Percentiles rank a stretch among this genome's conserved stretches.
Conservation (phyloP, 768 basidiomycete genomes). For the Leccinellum rugosiceps region DNA sequence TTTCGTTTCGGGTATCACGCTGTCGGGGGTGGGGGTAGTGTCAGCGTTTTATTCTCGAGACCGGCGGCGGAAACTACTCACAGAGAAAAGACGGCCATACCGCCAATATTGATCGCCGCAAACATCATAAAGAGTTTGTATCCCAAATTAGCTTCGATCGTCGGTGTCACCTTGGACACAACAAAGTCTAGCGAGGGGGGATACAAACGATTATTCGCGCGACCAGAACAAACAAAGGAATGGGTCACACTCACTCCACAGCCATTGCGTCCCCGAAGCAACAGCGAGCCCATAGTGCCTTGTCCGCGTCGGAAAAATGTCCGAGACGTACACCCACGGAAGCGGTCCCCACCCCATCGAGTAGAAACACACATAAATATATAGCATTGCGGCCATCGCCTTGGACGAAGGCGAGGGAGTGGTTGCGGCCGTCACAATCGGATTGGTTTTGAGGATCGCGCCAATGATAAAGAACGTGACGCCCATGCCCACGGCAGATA, state of each 20-base stretch:
- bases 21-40: slow-evolving; percentile 15
- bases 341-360: slow-evolving; percentile 84
- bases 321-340: slow-evolving; percentile 67
- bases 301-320: slow-evolving; percentile 85
- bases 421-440: slow-evolving; percentile 40
- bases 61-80: slow-evolving; percentile 29
- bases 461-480: slow-evolving; percentile 79
- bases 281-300: slow-evolving; percentile 75
- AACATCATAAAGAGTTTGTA: slow-evolving; percentile 81
- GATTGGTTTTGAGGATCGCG: slow-evolving; percentile 77
- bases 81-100: slow-evolving; percentile 66
- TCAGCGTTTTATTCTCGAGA: neutral
- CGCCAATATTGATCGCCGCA: slow-evolving; percentile 68
- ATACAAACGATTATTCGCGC: neutral
- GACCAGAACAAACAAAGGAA: neutral
- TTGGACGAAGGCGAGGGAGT: slow-evolving; percentile 52
- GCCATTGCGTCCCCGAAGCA: slow-evolving; percentile 78
- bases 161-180: slow-evolving; percentile 68
- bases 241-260: slow-evolving; percentile 56
- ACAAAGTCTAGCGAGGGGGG: slow-evolving; percentile 58
- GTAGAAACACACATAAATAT: slow-evolving; percentile 86
- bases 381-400: slow-evolving; percentile 84
- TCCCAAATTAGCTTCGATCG: slow-evolving; percentile 55
- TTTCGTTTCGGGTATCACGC: slow-evolving; percentile 61
- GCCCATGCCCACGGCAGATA: slow-evolving; percentile 79